phyloP scores from a whole-genome alignment of 2,329 filamentous ascomycete species.

The Cercospora zeina region DNA sequence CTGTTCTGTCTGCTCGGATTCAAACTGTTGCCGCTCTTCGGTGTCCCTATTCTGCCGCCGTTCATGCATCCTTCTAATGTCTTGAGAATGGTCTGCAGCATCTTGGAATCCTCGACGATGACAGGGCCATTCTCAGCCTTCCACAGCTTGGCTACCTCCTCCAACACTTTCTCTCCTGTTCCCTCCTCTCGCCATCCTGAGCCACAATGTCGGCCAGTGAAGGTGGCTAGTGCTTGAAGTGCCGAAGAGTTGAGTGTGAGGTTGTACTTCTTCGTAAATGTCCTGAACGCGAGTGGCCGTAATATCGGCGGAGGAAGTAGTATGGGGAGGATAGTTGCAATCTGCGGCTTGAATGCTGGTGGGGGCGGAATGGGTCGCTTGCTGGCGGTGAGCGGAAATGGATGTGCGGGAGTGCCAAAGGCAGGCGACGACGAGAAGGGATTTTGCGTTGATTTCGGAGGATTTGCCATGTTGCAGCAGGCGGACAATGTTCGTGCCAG shows the following conservation, averaged over 20 bases:
- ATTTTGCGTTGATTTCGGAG: slow-evolving; percentile 18
- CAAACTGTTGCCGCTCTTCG: slow-evolving; percentile 50
- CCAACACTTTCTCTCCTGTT: slow-evolving; percentile 84
- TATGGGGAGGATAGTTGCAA: slow-evolving; percentile 75
- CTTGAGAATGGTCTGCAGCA: slow-evolving; percentile 77
- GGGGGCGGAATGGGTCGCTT: slow-evolving; percentile 51
- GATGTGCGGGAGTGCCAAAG: slow-evolving; percentile 83
- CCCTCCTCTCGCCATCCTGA: slow-evolving; percentile 96
- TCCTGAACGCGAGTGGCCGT: slow-evolving; percentile 87
- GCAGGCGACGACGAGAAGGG: slow-evolving; percentile 79
- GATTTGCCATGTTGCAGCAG: slow-evolving; percentile 19
- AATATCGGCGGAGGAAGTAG: slow-evolving; percentile 83
- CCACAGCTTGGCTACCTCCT: slow-evolving; percentile 89
- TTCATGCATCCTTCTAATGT: slow-evolving; percentile 84
- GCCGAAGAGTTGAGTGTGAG: slow-evolving; percentile 87
- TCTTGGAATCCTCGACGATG: slow-evolving; percentile 78
- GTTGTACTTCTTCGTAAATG: slow-evolving; percentile 96
- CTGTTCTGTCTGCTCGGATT: slow-evolving; percentile 60
- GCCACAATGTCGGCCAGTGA: slow-evolving; percentile 91
- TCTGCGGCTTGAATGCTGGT: slow-evolving; percentile 55
- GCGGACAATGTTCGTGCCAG: neutral
- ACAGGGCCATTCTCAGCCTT: slow-evolving; percentile 85
- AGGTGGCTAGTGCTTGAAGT: slow-evolving; percentile 78
- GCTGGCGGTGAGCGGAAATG: slow-evolving; percentile 51
- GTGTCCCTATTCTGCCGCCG: slow-evolving; percentile 68